These are phyloP conservation scores for Fusarium nodosum DNA, from an alignment of 2,329 filamentous ascomycete species.

Conservation along the genomic window DNA sequence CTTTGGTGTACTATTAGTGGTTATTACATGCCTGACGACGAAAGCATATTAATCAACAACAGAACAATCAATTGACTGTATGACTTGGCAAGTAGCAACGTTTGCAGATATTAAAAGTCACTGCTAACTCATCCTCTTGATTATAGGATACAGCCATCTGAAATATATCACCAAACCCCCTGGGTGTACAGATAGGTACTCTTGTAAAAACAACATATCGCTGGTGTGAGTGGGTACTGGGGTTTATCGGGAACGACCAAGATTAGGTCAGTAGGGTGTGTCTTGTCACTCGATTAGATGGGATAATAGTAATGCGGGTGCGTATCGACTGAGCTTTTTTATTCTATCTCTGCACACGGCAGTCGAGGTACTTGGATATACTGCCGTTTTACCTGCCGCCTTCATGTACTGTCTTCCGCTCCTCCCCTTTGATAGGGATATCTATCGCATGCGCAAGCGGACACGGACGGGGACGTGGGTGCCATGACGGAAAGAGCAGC, in stretches of 20 bases:
- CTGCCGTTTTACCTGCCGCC: conserved; percentile 19
- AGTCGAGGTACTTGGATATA: conserved; percentile 20
- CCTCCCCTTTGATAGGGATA: conserved; percentile 19
- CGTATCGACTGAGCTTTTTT: conserved; percentile 40
- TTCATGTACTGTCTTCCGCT: conserved; percentile 4
- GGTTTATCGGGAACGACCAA: conserved; percentile 45
- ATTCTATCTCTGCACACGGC: conserved; percentile 22
- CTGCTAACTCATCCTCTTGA: neutral
- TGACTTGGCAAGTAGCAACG: neutral
- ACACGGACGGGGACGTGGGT: conserved; percentile 23
- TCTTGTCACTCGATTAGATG: conserved; percentile 45
- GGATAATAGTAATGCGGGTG: conserved; percentile 42
- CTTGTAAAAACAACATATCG: neutral
- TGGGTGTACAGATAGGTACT: neutral
- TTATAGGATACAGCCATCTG: neutral
- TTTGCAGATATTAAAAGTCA: neutral
- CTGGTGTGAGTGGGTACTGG: conserved; percentile 35
- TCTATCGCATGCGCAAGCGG: conserved; percentile 28
- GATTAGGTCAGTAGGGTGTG: conserved; percentile 35
- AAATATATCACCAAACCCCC: neutral
- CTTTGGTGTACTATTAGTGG: conserved; percentile 20
- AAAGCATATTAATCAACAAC: neutral
- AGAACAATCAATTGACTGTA: neutral
- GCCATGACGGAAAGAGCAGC: conserved; percentile 35
- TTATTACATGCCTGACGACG: conserved; percentile 1